Evolutionary conservation across 768 basidiomycete species (phyloP).

Genomic region (Mycena belliarum): DNA sequence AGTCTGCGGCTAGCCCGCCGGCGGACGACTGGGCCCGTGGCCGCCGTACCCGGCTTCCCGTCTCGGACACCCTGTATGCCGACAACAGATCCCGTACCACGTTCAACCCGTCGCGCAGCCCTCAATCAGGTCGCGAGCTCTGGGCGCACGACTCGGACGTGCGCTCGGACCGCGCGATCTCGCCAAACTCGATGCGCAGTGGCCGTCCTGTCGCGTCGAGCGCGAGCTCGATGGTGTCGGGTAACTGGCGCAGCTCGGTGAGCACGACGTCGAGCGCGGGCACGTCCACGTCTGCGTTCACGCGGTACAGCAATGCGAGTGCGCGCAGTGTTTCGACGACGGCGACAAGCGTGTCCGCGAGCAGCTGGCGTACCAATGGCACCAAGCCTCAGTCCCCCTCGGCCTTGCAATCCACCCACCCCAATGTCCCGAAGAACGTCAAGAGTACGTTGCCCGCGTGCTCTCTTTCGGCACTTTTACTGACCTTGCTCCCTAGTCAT

Average conservation of each 20-base stretch:
- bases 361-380: constrained; percentile 67
- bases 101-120: constrained; percentile 33
- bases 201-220: constrained; percentile 55
- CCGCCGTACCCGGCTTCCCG: constrained; percentile 11
- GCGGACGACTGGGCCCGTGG: constrained; percentile 13
- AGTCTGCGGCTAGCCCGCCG: constrained; percentile 24
- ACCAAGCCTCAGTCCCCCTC: constrained; percentile 24
- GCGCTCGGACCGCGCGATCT: constrained; percentile 45
- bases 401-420: constrained; percentile 22
- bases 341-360: constrained; percentile 76
- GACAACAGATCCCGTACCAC: constrained; percentile 27
- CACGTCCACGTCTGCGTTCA: constrained; percentile 72
- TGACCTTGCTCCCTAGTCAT: constrained; percentile 50
- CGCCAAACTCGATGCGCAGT: constrained; percentile 62
- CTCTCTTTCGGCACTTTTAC: constrained; percentile 12
- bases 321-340: constrained; percentile 73
- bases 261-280: constrained; percentile 69
- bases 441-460: constrained; percentile 60
- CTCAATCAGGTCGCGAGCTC: constrained; percentile 32
- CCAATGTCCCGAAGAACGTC: constrained; percentile 63
- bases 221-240: constrained; percentile 62
- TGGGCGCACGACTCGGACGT: constrained; percentile 34
- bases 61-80: constrained; percentile 8
- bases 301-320: constrained; percentile 77
- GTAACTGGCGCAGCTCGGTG: constrained; percentile 80